A percentile compares a stretch with the other conserved stretches of the same genome.
phyloP scores from a whole-genome alignment of 139 green algal species.

The Tetraselmis chui region DNA sequence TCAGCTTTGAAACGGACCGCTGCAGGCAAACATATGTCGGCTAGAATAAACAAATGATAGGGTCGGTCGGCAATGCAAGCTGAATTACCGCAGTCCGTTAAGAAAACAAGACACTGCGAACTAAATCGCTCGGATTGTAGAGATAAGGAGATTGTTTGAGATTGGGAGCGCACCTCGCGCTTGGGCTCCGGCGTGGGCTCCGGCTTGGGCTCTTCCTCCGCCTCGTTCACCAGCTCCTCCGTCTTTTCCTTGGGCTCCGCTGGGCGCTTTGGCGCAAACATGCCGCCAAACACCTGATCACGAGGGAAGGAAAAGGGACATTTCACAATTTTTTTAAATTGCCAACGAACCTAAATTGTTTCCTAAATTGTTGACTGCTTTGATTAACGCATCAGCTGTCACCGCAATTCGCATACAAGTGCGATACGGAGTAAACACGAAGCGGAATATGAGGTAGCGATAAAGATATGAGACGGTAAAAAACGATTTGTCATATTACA shows the following conservation, averaged over 20 bases:
- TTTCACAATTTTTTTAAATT: neutral
- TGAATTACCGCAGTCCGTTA: no score
- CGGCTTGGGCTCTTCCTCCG: neutral
- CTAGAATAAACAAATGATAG: no score
- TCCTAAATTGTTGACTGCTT: no score
- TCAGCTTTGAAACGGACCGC: no score
- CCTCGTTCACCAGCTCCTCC: neutral
- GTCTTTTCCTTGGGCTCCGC: neutral
- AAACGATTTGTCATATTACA: no score
- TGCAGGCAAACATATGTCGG: no score
- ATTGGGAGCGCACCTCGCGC: no score
- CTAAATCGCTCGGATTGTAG: no score
- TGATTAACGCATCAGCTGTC: neutral
- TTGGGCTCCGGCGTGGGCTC: neutral
- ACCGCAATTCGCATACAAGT: neutral
- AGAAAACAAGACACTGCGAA: no score
- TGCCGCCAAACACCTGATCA: neutral
- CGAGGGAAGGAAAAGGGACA: neutral
- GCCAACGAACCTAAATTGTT: no score
- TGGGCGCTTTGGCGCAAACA: neutral
- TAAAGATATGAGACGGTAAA: neutral
- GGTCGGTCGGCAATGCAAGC: no score
- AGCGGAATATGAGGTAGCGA: neutral
- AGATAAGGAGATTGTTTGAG: no score
- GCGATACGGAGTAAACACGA: neutral